Base-by-base conservation (phyloP, 2,329 filamentous ascomycete species). In the Verticillium tricorpus region DNA sequence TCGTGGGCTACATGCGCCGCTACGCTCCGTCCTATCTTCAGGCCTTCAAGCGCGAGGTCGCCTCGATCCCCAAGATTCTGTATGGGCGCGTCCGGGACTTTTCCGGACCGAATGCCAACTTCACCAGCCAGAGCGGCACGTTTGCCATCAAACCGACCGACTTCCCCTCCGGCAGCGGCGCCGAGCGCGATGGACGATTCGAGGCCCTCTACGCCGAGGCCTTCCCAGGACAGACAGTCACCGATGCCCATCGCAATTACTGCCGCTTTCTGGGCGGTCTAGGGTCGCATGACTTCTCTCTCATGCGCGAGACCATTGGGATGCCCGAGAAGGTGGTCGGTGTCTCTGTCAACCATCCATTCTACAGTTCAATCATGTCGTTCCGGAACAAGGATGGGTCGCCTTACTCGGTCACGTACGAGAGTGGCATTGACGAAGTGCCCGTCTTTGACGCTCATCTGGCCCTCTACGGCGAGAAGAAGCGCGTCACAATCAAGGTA, bases 1-100 rank as follows among this genome's bases (percentile, higher is more conserved):
- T 86, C 65, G 81, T 87, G 1, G 83, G 82, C 2, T 85, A 84
- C 65, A 85, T 85, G 75, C 74, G 84, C 35, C 75, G 84, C 56
- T 85, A 86, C 68, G 83, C 84, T 1, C 72, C 80, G 0, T 75
- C 77, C 3, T 85, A 84, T 66, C 71, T 74, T 5, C 72, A 80
- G 28, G 77, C 80, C 0, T 78, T 85, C 60, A 76, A 78, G 65
- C 70, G 74, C 8, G 84, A 87, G 66, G 71, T 87, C 8, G 76
- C 71, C 0, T 70, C 67, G 0, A 76, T 85, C 2, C 76, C 72
- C 0, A 73, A 77, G 56, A 80, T 87, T 14, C 70, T 78, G 28
- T 86, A 86, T 67, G 84, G 80, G 2, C 72, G 83, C 3, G 74
- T 77, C 4, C 66, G 66, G 56, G 67, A 19, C 5, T 68, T 74